These are phyloP conservation scores for Mycena sp. DNA, from an alignment of 1,284 basidiomycete genomes.

Conservation along the genomic window DNA sequence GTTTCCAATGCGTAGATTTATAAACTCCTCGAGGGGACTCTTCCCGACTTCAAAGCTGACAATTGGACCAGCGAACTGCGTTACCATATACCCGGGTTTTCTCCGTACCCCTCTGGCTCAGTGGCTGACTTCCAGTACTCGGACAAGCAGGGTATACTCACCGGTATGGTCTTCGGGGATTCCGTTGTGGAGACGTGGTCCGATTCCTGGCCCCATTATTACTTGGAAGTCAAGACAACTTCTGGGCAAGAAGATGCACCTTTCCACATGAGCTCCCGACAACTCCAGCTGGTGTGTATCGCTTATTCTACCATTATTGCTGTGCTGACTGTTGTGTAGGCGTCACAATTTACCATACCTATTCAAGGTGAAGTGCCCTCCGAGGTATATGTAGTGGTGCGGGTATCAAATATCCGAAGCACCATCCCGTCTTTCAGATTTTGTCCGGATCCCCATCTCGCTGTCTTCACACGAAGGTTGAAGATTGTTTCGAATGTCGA, in stretches of 20 bases:
- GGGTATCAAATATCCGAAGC: not conserved
- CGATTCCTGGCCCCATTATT: slow-evolving; percentile 8
- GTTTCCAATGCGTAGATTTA: slow-evolving; percentile 9
- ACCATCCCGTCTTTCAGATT: not conserved
- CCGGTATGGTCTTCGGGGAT: not conserved
- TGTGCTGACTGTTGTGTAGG: not conserved
- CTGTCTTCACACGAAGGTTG: slow-evolving; percentile 1
- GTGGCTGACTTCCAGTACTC: slow-evolving; percentile 12
- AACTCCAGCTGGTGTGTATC: not conserved
- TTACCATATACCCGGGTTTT: not conserved
- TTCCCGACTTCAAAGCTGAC: slow-evolving; percentile 6
- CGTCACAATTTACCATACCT: not conserved
- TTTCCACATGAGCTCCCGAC: slow-evolving; percentile 15
- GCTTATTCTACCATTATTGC: no score
- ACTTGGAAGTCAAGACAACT: slow-evolving; percentile 20
- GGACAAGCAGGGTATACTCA: slow-evolving; percentile 4
- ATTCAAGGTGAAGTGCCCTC: not conserved
- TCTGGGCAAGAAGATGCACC: not conserved
- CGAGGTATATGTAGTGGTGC: slow-evolving; percentile 2
- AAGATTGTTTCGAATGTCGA: slow-evolving; percentile 7
- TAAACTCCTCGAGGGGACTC: not conserved
- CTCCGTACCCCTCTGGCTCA: not conserved
- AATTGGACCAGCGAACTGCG: slow-evolving; percentile 21
- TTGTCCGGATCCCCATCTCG: slow-evolving; percentile 1
- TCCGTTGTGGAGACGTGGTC: not conserved